A percentile compares a stretch with the other conserved stretches of the same genome.
phyloP scores from a whole-genome alignment of 1,139 yeast genomes.

The Hemisphaericaspora subhashii region DNA sequence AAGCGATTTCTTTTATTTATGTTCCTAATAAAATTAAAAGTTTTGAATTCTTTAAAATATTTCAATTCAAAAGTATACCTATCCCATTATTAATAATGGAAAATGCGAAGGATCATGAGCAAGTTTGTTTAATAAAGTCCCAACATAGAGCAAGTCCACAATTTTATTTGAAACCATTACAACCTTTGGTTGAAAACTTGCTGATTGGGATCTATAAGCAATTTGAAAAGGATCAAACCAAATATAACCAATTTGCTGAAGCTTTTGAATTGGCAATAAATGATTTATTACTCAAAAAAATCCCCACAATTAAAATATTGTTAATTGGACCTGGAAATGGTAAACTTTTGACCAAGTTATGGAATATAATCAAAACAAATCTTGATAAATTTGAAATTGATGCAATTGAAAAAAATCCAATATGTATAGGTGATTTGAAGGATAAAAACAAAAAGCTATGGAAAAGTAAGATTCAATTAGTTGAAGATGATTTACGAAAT shows the following conservation, averaged over 20 bases:
- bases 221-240: slow-evolving; percentile 68
- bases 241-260: slow-evolving; percentile 64
- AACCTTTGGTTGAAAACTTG: slow-evolving; percentile 63
- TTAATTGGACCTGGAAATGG: slow-evolving; percentile 91
- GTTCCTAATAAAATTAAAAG: slow-evolving; percentile 2
- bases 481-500: slow-evolving; percentile 57
- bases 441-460: slow-evolving; percentile 44
- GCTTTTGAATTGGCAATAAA: slow-evolving; percentile 64
- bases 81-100: slow-evolving; percentile 8
- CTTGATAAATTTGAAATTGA: slow-evolving; percentile 11
- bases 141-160: slow-evolving; percentile 5
- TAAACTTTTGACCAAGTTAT: slow-evolving; percentile 55
- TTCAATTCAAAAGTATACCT: slow-evolving; percentile 2
- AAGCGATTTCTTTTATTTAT: slow-evolving; percentile 5
- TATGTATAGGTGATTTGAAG: slow-evolving; percentile 52
- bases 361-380: slow-evolving; percentile 4
- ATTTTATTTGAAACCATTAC: slow-evolving; percentile 49
- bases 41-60: background rate
- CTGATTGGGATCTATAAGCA: slow-evolving; percentile 59
- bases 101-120: slow-evolving; percentile 1
- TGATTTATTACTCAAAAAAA: slow-evolving; percentile 17
- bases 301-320: slow-evolving; percentile 33
- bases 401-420: slow-evolving; percentile 67
- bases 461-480: slow-evolving; percentile 47
- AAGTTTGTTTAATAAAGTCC: background rate